These are phyloP conservation scores for Phaeosphaeriaceae sp. DNA, from an alignment of 2,329 filamentous ascomycete species.

Conservation along the genomic window DNA sequence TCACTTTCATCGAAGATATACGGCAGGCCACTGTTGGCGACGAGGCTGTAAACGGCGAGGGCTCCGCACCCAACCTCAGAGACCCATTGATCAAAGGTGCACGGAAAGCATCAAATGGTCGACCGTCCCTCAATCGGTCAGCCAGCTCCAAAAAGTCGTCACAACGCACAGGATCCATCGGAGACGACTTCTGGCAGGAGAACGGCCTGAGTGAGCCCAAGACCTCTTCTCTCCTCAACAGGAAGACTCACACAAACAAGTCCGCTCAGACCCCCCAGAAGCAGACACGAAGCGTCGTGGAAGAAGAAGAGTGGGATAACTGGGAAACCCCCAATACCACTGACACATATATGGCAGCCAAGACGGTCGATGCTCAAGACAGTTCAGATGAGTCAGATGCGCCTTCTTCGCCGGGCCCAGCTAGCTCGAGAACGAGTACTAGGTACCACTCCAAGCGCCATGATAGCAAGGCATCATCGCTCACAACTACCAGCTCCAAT, in stretches of 20 bases:
- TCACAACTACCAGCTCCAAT: slow-evolving; percentile 39
- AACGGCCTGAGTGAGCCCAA: slow-evolving; percentile 50
- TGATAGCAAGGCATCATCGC: slow-evolving; percentile 47
- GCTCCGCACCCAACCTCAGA: slow-evolving; percentile 41
- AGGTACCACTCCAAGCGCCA: slow-evolving; percentile 54
- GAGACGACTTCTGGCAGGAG: slow-evolving; percentile 53
- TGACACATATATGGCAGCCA: slow-evolving; percentile 15
- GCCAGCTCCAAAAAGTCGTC: slow-evolving; percentile 41
- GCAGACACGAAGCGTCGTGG: slow-evolving; percentile 44
- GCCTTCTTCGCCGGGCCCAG: slow-evolving; percentile 52
- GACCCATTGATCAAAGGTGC: slow-evolving; percentile 32
- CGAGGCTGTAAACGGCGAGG: slow-evolving; percentile 67
- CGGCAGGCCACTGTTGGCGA: slow-evolving; percentile 95
- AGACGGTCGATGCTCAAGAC: slow-evolving; percentile 45
- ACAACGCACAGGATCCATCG: slow-evolving; percentile 44
- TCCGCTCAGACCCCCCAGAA: slow-evolving; percentile 46
- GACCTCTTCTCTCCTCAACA: slow-evolving; percentile 38
- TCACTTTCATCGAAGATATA: slow-evolving; percentile 95
- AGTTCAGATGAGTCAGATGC: slow-evolving; percentile 60
- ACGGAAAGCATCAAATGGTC: slow-evolving; percentile 38
- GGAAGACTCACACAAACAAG: slow-evolving; percentile 49
- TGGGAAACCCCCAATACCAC: slow-evolving; percentile 59
- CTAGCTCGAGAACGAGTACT: slow-evolving; percentile 61
- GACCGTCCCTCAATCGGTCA: slow-evolving; percentile 39
- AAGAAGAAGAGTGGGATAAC: slow-evolving; percentile 62